Evolutionary conservation across 108 stramenopile genomes (phyloP), one percentile per base, ranked within the genome.

Genomic region (Pelagomonas calceolata): DNA sequence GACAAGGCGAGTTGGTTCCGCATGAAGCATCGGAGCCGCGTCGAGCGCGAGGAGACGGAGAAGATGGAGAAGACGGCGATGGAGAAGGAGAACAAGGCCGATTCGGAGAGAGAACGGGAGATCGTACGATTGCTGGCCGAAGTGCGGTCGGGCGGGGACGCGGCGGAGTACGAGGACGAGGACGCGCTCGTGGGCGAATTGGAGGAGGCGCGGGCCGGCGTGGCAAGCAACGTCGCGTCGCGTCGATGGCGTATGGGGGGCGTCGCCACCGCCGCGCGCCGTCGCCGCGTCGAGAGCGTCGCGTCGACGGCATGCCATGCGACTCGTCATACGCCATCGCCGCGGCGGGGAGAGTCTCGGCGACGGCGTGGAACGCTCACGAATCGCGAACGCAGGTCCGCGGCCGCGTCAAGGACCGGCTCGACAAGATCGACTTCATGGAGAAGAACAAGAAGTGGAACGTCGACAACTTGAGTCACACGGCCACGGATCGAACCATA

Each of bases 361-460:
- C n/a, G n/a, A n/a, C n/a, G n/a, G n/a, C n/a, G n/a, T n/a, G n/a
- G n/a, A n/a, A n/a, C n/a, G n/a, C n/a, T n/a, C n/a, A n/a, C n/a
- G n/a, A n/a, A n/a, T n/a, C n/a, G n/a, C n/a, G n/a, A n/a, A n/a
- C n/a, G n/a, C n/a, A n/a, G n/a, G 31, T 74, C 32, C 39, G 66
- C 16, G 33, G 26, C 7, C 43, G 34, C 26, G 66, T 74, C 39
- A 69, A 36, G 30, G 31, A 74, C 16, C 37, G 68, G 4, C 10
- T 67, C 31, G 46, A 60, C 21, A 60, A 60, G 66, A 80, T 95
- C 64, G 91, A 92, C 36, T 82, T 91, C 32, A 95, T 95, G 72
- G 94, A 95, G 84, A 92, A 93, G 78, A 90, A 95, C 76, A 93
- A 93, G 80, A 95, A 92, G 80, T 94, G 93, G 94, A 98, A 95